phyloP scores from a whole-genome alignment of 495 filamentous ascomycete genomes.

The Lasiosphaeriaceae sp. region DNA sequence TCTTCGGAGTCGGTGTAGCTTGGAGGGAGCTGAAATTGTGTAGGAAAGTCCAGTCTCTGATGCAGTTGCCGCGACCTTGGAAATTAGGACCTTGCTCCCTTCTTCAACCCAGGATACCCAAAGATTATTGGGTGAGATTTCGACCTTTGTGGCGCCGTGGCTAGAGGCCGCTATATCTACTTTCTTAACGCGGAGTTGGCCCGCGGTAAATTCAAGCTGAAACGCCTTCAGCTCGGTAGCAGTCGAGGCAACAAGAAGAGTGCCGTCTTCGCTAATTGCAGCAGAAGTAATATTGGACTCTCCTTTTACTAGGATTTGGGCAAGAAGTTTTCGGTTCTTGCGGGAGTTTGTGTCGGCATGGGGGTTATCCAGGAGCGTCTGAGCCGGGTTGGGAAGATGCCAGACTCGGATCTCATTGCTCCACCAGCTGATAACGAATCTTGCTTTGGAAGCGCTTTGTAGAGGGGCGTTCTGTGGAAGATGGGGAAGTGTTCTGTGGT shows the following conservation, averaged over 20 bases:
- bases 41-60: conserved; percentile 27
- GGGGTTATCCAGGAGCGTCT: conserved; percentile 40
- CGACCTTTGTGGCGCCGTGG: conserved; percentile 66
- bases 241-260: conserved; percentile 73
- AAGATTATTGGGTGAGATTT: conserved; percentile 67
- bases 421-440: conserved; percentile 90
- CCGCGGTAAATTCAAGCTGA: conserved; percentile 44
- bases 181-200: conserved; percentile 33
- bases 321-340: conserved; percentile 58
- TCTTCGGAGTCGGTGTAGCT: conserved; percentile 56
- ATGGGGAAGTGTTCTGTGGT: conserved; percentile 71
- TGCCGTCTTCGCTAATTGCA: conserved; percentile 67
- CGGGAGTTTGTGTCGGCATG: conserved; percentile 31
- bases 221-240: conserved; percentile 77
- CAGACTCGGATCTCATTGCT: conserved; percentile 83
- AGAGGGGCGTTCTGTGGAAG: conserved; percentile 74
- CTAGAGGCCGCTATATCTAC: conserved; percentile 21
- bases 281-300: conserved; percentile 87
- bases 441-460: conserved; percentile 61
- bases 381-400: conserved; percentile 54
- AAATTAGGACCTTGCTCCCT: conserved; percentile 76
- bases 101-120: conserved; percentile 76
- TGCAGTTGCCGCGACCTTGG: conserved; percentile 52
- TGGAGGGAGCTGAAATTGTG: conserved; percentile 45
- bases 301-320: conserved; percentile 69